Conservation (phyloP, 192 early-diverging fungal genomes). For the Umbelopsis sp. region DNA sequence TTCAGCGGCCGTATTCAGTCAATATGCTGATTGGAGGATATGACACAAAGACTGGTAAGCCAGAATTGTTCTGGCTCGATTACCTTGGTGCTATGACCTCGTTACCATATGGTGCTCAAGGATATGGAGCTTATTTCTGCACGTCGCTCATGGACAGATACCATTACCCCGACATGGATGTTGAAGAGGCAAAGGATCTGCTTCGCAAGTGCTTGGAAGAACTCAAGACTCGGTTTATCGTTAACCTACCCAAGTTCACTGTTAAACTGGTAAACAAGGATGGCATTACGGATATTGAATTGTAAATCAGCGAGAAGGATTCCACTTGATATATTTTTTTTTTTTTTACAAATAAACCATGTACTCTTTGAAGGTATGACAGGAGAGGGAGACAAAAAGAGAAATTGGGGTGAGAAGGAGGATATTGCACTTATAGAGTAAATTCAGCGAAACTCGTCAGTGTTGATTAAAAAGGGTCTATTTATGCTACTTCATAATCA, state of each 20-base stretch:
- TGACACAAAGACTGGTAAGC: constrained; percentile 69
- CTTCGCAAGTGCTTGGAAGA: constrained; percentile 84
- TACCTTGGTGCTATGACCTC: constrained; percentile 79
- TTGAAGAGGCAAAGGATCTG: constrained; percentile 85
- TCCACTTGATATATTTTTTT: neutral
- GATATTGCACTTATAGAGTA: neutral
- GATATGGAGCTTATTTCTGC: constrained; percentile 89
- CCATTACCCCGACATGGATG: constrained; percentile 76
- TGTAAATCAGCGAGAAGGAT: constrained; percentile 37
- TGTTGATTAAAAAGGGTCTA: too few species aligned
- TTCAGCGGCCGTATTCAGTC: constrained; percentile 83
- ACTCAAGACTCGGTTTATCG: constrained; percentile 81
- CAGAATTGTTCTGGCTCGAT: constrained; percentile 92
- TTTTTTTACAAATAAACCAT: constrained; percentile 12
- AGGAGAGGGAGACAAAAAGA: neutral
- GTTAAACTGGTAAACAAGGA: constrained; percentile 87
- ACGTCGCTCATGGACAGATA: constrained; percentile 92
- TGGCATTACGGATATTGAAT: constrained; percentile 71
- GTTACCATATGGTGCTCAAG: constrained; percentile 88
- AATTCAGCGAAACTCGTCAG: too few species aligned
- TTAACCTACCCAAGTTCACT: constrained; percentile 80
- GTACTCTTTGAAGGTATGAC: neutral
- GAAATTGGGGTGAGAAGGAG: neutral
- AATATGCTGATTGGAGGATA: constrained; percentile 89
- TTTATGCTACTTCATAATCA: too few species aligned